These are phyloP conservation scores for Fusarium neocosmosporiellum DNA, from an alignment of 2,329 filamentous ascomycete genomes.

Conservation along the genomic window DNA sequence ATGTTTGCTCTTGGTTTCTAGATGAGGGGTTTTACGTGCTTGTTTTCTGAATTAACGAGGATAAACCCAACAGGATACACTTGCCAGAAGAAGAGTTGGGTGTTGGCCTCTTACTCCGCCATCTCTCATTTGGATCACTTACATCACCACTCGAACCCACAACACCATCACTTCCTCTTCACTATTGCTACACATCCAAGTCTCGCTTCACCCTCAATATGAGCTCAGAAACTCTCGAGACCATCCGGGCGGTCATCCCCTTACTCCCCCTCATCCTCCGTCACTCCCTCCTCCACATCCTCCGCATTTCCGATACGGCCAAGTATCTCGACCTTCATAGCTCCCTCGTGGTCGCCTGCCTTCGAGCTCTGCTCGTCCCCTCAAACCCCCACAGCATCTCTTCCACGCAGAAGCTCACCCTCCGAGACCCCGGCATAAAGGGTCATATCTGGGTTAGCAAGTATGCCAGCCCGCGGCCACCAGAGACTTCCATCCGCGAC, in stretches of 20 bases:
- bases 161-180: not conserved
- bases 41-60: not conserved
- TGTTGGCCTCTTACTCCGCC: not conserved
- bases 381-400: slow-evolving; percentile 63
- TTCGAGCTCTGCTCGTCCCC: slow-evolving; percentile 72
- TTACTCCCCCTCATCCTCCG: slow-evolving; percentile 72
- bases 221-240: slow-evolving; percentile 22
- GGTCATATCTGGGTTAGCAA: slow-evolving; percentile 86
- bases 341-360: slow-evolving; percentile 75
- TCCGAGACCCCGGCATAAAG: slow-evolving; percentile 75
- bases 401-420: slow-evolving; percentile 71
- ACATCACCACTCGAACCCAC: slow-evolving; percentile 8
- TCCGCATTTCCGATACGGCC: slow-evolving; percentile 76
- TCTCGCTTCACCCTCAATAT: slow-evolving; percentile 3
- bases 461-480: slow-evolving; percentile 70
- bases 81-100: not conserved
- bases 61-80: not conserved
- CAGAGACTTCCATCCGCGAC: slow-evolving; percentile 66
- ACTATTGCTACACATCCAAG: not conserved
- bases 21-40: not conserved
- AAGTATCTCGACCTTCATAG: slow-evolving; percentile 84
- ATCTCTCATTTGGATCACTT: slow-evolving; percentile 15
- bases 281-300: slow-evolving; percentile 70
- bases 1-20: not conserved
- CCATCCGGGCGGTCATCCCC: slow-evolving; percentile 56